phyloP scores from a whole-genome alignment of 1,284 basidiomycete genomes.

The Moesziomyces sp. region DNA sequence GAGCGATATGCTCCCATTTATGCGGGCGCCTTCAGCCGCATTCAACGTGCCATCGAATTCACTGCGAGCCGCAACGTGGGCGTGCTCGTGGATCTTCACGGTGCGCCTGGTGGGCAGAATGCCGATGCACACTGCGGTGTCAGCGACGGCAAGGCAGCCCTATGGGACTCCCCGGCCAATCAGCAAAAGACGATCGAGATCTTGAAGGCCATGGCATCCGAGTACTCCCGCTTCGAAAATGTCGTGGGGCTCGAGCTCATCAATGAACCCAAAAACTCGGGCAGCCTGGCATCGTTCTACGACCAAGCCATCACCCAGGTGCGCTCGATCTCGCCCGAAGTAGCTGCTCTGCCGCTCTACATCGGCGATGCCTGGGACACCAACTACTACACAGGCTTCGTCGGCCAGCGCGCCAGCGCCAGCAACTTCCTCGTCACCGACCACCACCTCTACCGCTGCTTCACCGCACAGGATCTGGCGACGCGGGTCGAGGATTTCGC shows the following conservation, averaged over 20 bases:
- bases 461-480: constrained; percentile 75
- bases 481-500: constrained; percentile 74
- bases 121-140: constrained; percentile 68
- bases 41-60: constrained; percentile 76
- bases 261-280: constrained; percentile 78
- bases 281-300: constrained; percentile 54
- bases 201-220: constrained; percentile 72
- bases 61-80: constrained; percentile 78
- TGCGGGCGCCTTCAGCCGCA: constrained; percentile 78
- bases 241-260: constrained; percentile 83
- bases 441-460: constrained; percentile 87
- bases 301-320: constrained; percentile 74
- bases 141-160: constrained; percentile 33
- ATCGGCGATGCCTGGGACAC: constrained; percentile 83
- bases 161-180: constrained; percentile 66
- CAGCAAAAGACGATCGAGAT: constrained; percentile 72
- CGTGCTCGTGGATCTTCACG: constrained; percentile 76
- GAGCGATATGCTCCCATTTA: constrained; percentile 74
- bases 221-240: constrained; percentile 72
- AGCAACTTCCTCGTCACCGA: constrained; percentile 76
- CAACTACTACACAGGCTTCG: constrained; percentile 76
- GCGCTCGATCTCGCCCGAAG: constrained; percentile 65
- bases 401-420: constrained; percentile 51
- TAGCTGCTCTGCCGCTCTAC: constrained; percentile 69
- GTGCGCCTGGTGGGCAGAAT: constrained; percentile 75